Percentiles rank a stretch among this genome's conserved stretches.
phyloP scores from a whole-genome alignment of 176 grass and related monocot genomes.

The Lolium rigidum region DNA sequence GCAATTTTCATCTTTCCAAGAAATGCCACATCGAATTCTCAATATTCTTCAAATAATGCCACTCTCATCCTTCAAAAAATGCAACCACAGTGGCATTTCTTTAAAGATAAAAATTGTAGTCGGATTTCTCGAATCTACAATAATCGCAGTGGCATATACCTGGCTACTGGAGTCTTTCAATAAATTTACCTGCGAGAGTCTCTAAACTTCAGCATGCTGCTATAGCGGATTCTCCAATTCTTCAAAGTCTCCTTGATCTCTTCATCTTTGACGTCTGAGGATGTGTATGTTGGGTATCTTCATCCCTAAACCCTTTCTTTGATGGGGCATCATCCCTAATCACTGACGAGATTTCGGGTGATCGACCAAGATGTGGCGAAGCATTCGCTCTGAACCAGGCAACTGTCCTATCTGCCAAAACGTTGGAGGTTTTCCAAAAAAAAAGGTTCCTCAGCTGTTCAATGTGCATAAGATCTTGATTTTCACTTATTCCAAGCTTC shows the following conservation, averaged over 20 bases:
- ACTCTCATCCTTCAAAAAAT: too few species aligned
- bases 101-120: too few species aligned
- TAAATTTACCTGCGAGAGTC: conserved; percentile 74
- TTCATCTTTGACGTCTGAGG: conserved; percentile 55
- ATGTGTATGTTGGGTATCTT: conserved; percentile 42
- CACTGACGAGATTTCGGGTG: conserved; percentile 37
- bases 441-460: not conserved
- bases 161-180: not conserved
- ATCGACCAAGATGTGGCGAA: conserved; percentile 40
- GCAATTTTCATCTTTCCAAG: too few species aligned
- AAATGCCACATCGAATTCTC: too few species aligned
- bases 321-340: conserved; percentile 42
- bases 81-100: too few species aligned
- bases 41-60: too few species aligned
- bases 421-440: not conserved
- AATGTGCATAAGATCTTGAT: not conserved
- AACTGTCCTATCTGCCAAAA: conserved; percentile 10
- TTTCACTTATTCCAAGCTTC: conserved; percentile 6
- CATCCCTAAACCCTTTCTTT: conserved; percentile 47
- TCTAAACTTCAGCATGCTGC: conserved; percentile 90
- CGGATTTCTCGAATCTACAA: too few species aligned
- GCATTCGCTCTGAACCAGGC: not conserved
- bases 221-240: conserved; percentile 69
- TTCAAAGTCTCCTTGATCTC: conserved; percentile 44
- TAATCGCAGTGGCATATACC: too few species aligned